phyloP scores from a whole-genome alignment of 2,329 filamentous ascomycete genomes.

The Alternaria angustiovoidea region DNA sequence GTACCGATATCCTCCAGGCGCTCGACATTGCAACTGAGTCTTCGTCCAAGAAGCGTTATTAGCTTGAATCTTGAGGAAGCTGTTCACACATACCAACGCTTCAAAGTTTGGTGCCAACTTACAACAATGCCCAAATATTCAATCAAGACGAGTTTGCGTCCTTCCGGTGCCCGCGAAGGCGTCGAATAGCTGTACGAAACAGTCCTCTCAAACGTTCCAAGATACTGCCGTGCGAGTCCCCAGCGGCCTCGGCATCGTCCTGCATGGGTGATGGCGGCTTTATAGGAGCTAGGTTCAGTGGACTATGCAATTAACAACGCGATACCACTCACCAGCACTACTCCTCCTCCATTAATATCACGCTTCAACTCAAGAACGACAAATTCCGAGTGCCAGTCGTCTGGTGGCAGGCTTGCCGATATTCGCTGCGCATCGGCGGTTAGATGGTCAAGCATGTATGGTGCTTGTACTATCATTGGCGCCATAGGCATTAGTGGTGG shows the following conservation, averaged over 20 bases:
- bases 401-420: slow-evolving; percentile 25
- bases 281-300: neutral
- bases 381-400: slow-evolving; percentile 17
- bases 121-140: neutral
- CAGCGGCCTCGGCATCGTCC: neutral
- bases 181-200: neutral
- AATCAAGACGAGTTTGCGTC: neutral
- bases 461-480: slow-evolving; percentile 7
- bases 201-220: neutral
- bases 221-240: neutral
- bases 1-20: slow-evolving; percentile 67
- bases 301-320: neutral
- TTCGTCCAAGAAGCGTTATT: slow-evolving; percentile 37
- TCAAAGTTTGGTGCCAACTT: neutral
- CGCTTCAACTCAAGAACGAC: slow-evolving; percentile 11
- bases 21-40: slow-evolving; percentile 57
- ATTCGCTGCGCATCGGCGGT: slow-evolving; percentile 20
- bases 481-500: neutral
- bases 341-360: slow-evolving; percentile 14
- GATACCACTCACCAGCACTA: slow-evolving; percentile 12
- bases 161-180: neutral
- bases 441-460: slow-evolving; percentile 28
- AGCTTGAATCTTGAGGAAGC: slow-evolving; percentile 7
- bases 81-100: neutral
- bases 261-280: slow-evolving; percentile 1